Percentiles rank a stretch among this genome's conserved stretches.
phyloP scores from a whole-genome alignment of 1,284 basidiomycete species.

The Trametes sp. region DNA sequence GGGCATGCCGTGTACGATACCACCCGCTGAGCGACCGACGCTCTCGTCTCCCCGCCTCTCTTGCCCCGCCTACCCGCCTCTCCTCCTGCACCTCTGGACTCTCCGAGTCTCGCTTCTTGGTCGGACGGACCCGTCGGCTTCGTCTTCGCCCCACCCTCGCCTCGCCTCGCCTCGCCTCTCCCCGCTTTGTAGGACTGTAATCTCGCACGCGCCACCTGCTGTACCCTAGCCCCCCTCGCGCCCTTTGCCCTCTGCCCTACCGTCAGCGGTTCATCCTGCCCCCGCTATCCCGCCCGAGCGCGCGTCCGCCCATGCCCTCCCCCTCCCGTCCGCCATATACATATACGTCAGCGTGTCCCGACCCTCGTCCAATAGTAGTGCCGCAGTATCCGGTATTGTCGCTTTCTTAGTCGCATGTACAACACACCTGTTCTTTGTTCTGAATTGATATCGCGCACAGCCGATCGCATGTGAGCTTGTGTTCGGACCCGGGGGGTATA shows the following conservation, averaged over 20 bases:
- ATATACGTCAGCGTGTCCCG: slow-evolving; percentile 1
- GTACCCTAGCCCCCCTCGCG: slow-evolving; percentile 7
- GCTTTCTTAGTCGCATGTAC: slow-evolving; percentile 8
- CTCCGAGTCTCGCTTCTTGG: slow-evolving; percentile 12
- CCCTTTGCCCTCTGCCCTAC: background rate
- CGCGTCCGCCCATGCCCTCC: background rate
- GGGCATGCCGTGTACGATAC: slow-evolving; percentile 9
- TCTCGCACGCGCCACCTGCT: slow-evolving; percentile 7
- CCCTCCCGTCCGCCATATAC: background rate
- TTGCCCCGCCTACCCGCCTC: background rate
- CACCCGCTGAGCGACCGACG: slow-evolving; percentile 5
- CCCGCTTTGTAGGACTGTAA: slow-evolving; percentile 16
- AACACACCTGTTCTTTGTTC: background rate
- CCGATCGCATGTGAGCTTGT: background rate
- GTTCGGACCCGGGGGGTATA: background rate
- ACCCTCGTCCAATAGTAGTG: background rate
- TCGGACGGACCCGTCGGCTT: slow-evolving; percentile 6
- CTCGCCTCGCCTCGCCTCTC: background rate
- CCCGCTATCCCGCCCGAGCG: background rate
- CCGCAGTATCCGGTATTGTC: background rate
- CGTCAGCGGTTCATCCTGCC: background rate
- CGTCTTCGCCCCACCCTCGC: background rate
- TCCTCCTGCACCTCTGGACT: background rate
- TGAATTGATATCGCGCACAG: background rate
- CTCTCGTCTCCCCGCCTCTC: background rate